Conservation (phyloP, 2,329 filamentous ascomycete genomes). For the Grosmannia penicillata region DNA sequence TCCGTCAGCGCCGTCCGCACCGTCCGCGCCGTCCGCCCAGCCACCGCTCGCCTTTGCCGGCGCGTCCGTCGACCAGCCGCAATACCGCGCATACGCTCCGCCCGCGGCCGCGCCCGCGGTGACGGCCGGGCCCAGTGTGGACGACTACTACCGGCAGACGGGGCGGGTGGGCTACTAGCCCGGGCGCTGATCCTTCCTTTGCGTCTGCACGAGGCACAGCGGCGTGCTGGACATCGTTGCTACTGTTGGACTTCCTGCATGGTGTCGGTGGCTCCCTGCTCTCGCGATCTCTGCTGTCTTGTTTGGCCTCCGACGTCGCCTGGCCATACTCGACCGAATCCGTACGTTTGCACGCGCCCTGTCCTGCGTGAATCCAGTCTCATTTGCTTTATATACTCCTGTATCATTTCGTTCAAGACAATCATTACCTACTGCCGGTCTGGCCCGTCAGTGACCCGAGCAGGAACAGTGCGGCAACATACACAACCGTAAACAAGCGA, state of each 20-base stretch:
- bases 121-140: constrained; percentile 23
- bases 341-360: too few species aligned
- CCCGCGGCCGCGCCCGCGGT: constrained; percentile 23
- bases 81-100: constrained; percentile 48
- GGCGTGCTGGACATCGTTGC: too few species aligned
- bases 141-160: constrained; percentile 39
- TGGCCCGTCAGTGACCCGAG: too few species aligned
- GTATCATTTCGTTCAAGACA: too few species aligned
- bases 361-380: too few species aligned
- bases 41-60: not conserved
- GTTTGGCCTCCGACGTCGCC: too few species aligned
- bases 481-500: too few species aligned
- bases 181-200: not conserved
- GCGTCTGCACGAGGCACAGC: too few species aligned
- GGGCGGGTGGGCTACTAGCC: constrained; percentile 8
- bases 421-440: too few species aligned
- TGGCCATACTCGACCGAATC: too few species aligned
- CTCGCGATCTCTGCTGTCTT: not conserved
- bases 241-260: not conserved
- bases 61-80: constrained; percentile 20
- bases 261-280: not conserved
- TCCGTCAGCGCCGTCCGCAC: constrained; percentile 7
- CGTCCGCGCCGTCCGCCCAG: constrained; percentile 1
- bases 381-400: too few species aligned
- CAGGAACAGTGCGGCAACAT: too few species aligned